A percentile compares a stretch with the other conserved stretches of the same genome.
Evolutionary conservation across 164 flowering plant genomes (phyloP).

Genomic region (Macadamia integrifolia): DNA sequence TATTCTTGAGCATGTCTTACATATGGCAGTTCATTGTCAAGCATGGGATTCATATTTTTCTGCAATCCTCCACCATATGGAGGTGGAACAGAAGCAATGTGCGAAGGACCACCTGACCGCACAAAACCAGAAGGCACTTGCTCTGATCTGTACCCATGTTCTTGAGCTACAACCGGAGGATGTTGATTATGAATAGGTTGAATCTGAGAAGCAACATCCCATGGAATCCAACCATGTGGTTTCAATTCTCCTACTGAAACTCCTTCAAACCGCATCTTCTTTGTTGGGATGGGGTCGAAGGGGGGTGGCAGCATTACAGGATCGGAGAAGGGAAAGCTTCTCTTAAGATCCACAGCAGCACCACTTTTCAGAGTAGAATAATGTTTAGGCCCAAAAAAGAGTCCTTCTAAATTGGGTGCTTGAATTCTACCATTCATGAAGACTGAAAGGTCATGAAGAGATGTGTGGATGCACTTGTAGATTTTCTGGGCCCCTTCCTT

Average conservation of each 20-base stretch:
- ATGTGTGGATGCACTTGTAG: constrained; percentile 32
- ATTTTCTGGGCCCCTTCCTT: constrained; percentile 24
- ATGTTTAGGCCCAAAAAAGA: constrained; percentile 29
- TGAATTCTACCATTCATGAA: constrained; percentile 31
- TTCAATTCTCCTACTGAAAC: constrained; percentile 5
- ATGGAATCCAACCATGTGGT: constrained; percentile 3
- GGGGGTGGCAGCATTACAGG: not conserved
- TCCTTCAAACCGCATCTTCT: constrained; percentile 15
- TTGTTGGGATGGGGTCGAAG: constrained; percentile 3
- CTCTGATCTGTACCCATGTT: not conserved
- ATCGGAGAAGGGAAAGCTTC: constrained; percentile 16
- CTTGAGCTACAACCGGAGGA: constrained; percentile 1
- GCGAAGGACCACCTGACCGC: not conserved
- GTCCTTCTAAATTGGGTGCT: constrained; percentile 20
- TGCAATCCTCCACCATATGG: not conserved
- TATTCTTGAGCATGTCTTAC: too few relatives aligned
- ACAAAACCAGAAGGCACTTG: not conserved
- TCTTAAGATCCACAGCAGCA: constrained; percentile 6
- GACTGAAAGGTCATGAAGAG: constrained; percentile 24
- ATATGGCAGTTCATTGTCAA: not conserved
- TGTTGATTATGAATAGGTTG: constrained; percentile 1
- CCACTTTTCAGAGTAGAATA: not conserved
- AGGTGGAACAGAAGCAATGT: not conserved
- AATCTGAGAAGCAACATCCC: not conserved
- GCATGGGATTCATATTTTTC: constrained; percentile 2